Evolutionary conservation across 164 flowering plant species (phyloP), one percentile per base, ranked within the genome.

Genomic region (Euptelea pleiosperma): DNA sequence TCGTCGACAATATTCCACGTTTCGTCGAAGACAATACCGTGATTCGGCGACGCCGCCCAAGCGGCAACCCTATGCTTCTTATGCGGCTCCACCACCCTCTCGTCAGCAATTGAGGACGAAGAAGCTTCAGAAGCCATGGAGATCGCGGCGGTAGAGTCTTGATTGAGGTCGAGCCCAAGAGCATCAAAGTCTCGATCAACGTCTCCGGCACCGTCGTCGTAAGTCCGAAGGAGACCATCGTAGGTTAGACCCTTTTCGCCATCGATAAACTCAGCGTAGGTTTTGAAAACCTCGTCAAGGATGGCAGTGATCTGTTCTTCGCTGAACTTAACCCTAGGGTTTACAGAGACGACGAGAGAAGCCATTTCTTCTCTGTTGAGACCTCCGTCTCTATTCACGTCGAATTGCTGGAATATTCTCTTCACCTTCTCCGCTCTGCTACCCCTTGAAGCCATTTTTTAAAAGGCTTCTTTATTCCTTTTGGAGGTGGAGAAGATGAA

Each of bases 201-300:
- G 44, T 94, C 99, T 1, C 99, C 99, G 26, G 99, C 99, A 0
- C 99, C 99, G 40, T 94, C 99, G 50, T 94, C 96, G 60, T 94
- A 94, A 19, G 99, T 94, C 8, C 99, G 77, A 25, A 94, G 61
- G 5, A 94, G 72, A 10, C 99, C 99, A 2, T 83, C 89, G 43
- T 70, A 78, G 15, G 93, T 85, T 21, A 94, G 73, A 2, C 99
- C 99, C 58, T 82, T 80, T 10, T 80, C 83, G 21, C 85, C 86
- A 60, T 86, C 86, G 39, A 94, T 91, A 68, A 91, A 91, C 22
- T 91, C 97, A 16, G 81, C 84, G 58, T 94, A 94, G 15, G 97
- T 91, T 0, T 84, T 73, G 61, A 94, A 94, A 3, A 94, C 97
- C 75, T 94, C 99, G 63, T 91, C 99, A 28, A 94, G 82, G 22